Conservation (phyloP, 108 stramenopile genomes). For the Fragilariopsis cylindrus region DNA sequence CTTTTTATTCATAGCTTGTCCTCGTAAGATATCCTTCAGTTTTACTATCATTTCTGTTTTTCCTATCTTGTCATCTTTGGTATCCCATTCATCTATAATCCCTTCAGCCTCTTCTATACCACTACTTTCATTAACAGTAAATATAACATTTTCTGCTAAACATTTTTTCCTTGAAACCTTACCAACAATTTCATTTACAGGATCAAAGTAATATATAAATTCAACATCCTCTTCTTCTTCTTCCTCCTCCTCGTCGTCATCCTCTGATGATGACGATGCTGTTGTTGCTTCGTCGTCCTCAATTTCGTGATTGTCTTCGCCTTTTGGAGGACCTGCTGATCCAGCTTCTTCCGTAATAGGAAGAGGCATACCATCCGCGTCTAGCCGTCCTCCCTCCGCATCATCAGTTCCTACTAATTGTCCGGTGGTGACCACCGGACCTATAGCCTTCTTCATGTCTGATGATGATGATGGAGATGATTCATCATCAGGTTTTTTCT, state of each 20-base stretch:
- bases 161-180: slow-evolving; percentile 24
- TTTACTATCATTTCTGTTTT: slow-evolving; percentile 24
- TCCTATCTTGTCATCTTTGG: slow-evolving; percentile 15
- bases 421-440: too few relatives aligned
- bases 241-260: not conserved
- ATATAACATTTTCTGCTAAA: slow-evolving; percentile 26
- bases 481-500: not conserved
- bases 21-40: slow-evolving; percentile 22
- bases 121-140: slow-evolving; percentile 10
- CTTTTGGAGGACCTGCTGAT: not conserved
- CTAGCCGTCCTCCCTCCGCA: too few relatives aligned
- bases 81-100: slow-evolving; percentile 24
- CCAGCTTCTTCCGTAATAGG: too few relatives aligned
- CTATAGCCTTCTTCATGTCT: too few relatives aligned
- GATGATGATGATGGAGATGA: too few relatives aligned
- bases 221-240: slow-evolving; percentile 19
- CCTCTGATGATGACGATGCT: not conserved
- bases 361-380: too few relatives aligned
- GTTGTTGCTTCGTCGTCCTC: not conserved
- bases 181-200: slow-evolving; percentile 15
- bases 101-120: slow-evolving; percentile 21
- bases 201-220: slow-evolving; percentile 34
- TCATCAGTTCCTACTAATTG: too few relatives aligned
- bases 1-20: slow-evolving; percentile 8
- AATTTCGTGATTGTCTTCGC: not conserved